A percentile compares a stretch with the other conserved stretches of the same genome.
Evolutionary conservation across 108 stramenopile species (phyloP).

Genomic region (Epithemia pelagica): DNA sequence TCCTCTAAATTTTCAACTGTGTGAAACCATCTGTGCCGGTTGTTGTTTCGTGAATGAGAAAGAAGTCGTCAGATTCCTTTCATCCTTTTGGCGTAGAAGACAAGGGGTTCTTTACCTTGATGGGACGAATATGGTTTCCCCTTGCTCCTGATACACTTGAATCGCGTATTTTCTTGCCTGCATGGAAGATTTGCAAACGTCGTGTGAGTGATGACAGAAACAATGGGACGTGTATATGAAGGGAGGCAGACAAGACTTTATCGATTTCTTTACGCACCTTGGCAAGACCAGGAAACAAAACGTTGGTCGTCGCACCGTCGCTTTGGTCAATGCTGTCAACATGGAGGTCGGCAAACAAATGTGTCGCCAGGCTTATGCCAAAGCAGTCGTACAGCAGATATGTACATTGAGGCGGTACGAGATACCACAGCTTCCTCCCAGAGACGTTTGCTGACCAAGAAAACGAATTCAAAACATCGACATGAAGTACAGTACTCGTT

Average conservation of each 20-base stretch:
- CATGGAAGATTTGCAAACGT: no score
- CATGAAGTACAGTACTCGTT: constrained; percentile 49
- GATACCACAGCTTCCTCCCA: constrained; percentile 50
- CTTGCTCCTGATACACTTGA: constrained; percentile 34
- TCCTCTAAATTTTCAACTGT: constrained; percentile 53
- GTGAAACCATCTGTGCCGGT: constrained; percentile 35
- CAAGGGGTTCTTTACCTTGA: constrained; percentile 14
- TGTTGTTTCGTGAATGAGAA: neutral
- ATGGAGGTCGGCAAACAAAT: constrained; percentile 7
- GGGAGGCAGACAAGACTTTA: no score
- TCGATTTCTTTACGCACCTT: neutral
- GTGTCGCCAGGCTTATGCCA: constrained; percentile 5
- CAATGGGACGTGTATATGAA: no score
- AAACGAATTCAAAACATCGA: constrained; percentile 53
- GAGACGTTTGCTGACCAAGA: constrained; percentile 57
- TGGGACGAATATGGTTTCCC: constrained; percentile 62
- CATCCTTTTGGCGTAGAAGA: no score
- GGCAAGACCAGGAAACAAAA: constrained; percentile 11
- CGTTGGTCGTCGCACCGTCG: neutral
- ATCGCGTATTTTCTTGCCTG: constrained; percentile 8
- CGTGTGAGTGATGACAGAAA: no score
- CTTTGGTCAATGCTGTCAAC: neutral
- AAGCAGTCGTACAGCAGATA: constrained; percentile 11
- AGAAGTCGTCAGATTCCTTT: no score
- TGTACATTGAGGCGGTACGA: constrained; percentile 19